A percentile compares a stretch with the other conserved stretches of the same genome.
phyloP scores from a whole-genome alignment of 2,329 filamentous ascomycete genomes.

The Trichophyton equinum region DNA sequence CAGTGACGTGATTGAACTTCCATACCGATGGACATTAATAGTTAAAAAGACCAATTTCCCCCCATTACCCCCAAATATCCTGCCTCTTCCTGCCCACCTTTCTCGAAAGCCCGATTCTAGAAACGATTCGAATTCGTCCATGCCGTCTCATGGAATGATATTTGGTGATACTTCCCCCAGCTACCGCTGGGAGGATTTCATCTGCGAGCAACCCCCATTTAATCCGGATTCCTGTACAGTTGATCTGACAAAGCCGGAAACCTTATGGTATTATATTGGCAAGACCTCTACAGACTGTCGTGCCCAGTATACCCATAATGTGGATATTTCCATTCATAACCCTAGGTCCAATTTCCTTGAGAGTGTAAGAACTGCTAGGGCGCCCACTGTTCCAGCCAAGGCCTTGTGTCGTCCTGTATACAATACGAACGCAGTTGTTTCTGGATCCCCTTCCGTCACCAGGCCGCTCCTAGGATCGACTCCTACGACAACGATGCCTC shows the following conservation, averaged over 20 bases:
- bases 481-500: constrained; percentile 2
- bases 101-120: constrained; percentile 39
- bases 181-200: constrained; percentile 69
- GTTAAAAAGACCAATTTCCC: constrained; percentile 39
- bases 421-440: constrained; percentile 17
- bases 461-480: constrained; percentile 3
- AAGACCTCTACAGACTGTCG: constrained; percentile 77
- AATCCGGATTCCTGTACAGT: constrained; percentile 55
- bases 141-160: constrained; percentile 51
- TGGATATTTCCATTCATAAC: constrained; percentile 37
- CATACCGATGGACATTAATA: constrained; percentile 41
- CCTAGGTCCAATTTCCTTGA: constrained; percentile 39
- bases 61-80: constrained; percentile 34
- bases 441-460: constrained; percentile 10
- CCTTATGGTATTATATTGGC: constrained; percentile 81
- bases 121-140: constrained; percentile 47
- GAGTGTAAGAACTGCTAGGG: constrained; percentile 31
- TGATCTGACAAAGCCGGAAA: constrained; percentile 58
- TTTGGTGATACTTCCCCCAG: constrained; percentile 48
- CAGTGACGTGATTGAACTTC: constrained; percentile 47
- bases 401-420: constrained; percentile 18
- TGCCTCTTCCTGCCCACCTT: constrained; percentile 37
- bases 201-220: constrained; percentile 44
- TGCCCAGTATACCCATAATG: constrained; percentile 80
- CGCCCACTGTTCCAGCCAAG: constrained; percentile 17